These are phyloP conservation scores for Cylindrotheca closterium DNA, from an alignment of 108 stramenopile species.

Conservation along the genomic window DNA sequence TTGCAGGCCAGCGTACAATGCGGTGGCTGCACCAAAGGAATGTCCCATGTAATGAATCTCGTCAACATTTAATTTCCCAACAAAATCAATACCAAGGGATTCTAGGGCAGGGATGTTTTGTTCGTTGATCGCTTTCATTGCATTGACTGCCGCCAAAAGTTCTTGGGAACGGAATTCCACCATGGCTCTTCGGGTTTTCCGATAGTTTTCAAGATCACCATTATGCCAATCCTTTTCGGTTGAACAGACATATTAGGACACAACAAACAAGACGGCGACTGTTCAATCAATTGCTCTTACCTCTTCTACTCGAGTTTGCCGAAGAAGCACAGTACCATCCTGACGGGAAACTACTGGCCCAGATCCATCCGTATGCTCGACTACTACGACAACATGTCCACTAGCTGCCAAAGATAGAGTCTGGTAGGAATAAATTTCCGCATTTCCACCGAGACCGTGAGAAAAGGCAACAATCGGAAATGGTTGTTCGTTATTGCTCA, in stretches of 20 bases:
- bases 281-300: no score
- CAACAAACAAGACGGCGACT: no score
- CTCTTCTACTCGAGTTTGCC: neutral
- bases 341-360: conserved; percentile 23
- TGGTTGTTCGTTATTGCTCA: neutral
- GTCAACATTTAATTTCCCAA: conserved; percentile 28
- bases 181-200: conserved; percentile 22
- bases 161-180: conserved; percentile 48
- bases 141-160: conserved; percentile 34
- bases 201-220: conserved; percentile 9
- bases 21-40: conserved; percentile 64
- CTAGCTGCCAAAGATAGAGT: conserved; percentile 47
- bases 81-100: conserved; percentile 27
- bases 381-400: conserved; percentile 45
- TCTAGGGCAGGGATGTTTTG: conserved; percentile 23
- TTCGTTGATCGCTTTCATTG: conserved; percentile 28
- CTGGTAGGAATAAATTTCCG: conserved; percentile 53
- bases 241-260: neutral
- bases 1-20: conserved; percentile 37
- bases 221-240: neutral
- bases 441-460: conserved; percentile 58
- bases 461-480: conserved; percentile 58
- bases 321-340: conserved; percentile 25
- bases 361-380: conserved; percentile 58
- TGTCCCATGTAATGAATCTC: conserved; percentile 60